Evolutionary conservation across 805 yeast genomes (phyloP).

Genomic region (Ogataea thermomethanolica): DNA sequence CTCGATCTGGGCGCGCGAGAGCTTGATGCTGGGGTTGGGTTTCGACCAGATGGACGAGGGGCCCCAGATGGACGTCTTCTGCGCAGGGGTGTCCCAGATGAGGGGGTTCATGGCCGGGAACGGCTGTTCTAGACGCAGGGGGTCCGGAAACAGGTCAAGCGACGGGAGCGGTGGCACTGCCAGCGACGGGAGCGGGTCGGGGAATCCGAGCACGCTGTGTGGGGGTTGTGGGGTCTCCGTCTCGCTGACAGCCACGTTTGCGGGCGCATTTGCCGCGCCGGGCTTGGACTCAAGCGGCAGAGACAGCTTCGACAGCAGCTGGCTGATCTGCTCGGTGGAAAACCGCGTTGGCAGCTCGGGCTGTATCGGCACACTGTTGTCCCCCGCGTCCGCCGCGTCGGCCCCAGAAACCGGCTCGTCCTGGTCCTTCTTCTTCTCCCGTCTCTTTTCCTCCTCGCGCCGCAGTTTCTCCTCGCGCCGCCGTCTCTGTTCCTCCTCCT

Average conservation of each 20-base stretch:
- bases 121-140: slow-evolving; percentile 5
- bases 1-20: slow-evolving; percentile 28
- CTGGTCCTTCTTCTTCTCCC: slow-evolving; percentile 32
- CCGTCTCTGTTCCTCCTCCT: slow-evolving; percentile 37
- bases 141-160: slow-evolving; percentile 14
- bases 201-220: slow-evolving; percentile 1
- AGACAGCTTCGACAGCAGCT: slow-evolving; percentile 9
- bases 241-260: neutral
- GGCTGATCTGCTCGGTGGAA: slow-evolving; percentile 10
- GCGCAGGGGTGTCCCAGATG: slow-evolving; percentile 10
- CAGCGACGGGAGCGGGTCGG: slow-evolving; percentile 9
- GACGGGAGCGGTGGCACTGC: slow-evolving; percentile 10
- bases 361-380: slow-evolving; percentile 5
- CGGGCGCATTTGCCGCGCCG: neutral
- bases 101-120: slow-evolving; percentile 14
- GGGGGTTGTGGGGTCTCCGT: slow-evolving; percentile 6
- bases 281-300: slow-evolving; percentile 5
- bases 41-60: slow-evolving; percentile 18
- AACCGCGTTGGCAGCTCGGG: slow-evolving; percentile 4
- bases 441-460: slow-evolving; percentile 37
- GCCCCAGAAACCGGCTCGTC: slow-evolving; percentile 2
- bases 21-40: neutral
- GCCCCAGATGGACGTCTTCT: slow-evolving; percentile 24
- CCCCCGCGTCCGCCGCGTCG: slow-evolving; percentile 31
- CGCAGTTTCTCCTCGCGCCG: slow-evolving; percentile 38